A percentile compares a stretch with the other conserved stretches of the same genome.
These are phyloP conservation scores for Neofusicoccum sp. DNA, from an alignment of 2,329 filamentous ascomycete genomes.

Conservation along the genomic window DNA sequence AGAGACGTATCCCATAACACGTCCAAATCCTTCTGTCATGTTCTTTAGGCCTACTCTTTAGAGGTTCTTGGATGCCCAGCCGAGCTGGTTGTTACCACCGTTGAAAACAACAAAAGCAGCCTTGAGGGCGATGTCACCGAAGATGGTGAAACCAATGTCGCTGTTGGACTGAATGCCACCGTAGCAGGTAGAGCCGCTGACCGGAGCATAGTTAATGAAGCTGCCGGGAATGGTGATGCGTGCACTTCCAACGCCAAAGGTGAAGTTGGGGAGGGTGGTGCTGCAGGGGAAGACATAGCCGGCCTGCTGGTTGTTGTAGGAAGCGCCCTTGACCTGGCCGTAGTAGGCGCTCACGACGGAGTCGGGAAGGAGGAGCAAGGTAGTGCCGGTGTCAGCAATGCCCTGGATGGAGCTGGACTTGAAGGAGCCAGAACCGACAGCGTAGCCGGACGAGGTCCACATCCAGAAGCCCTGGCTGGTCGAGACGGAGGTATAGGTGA, in stretches of 20 bases:
- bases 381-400: conserved; percentile 73
- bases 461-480: conserved; percentile 65
- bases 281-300: conserved; percentile 60
- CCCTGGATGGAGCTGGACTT: conserved; percentile 49
- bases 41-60: background rate
- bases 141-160: conserved; percentile 66
- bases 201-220: conserved; percentile 58
- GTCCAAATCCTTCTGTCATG: no score
- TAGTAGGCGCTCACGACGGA: conserved; percentile 63
- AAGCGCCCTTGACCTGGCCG: conserved; percentile 55
- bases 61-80: conserved; percentile 7
- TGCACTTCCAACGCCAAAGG: conserved; percentile 53
- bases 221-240: conserved; percentile 55
- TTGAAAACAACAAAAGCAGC: conserved; percentile 60
- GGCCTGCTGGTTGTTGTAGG: conserved; percentile 52
- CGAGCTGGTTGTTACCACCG: conserved; percentile 4
- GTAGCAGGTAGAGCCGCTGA: conserved; percentile 59
- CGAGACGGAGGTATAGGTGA: conserved; percentile 61
- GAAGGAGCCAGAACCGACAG: conserved; percentile 48
- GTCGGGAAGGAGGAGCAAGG: conserved; percentile 63
- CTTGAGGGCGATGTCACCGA: conserved; percentile 81
- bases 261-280: conserved; percentile 56
- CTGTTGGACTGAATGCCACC: conserved; percentile 71
- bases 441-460: conserved; percentile 60
- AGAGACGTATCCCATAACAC: no score